These are phyloP conservation scores for Artemisia annua DNA, from an alignment of 129 eudicot species.

Conservation along the genomic window DNA sequence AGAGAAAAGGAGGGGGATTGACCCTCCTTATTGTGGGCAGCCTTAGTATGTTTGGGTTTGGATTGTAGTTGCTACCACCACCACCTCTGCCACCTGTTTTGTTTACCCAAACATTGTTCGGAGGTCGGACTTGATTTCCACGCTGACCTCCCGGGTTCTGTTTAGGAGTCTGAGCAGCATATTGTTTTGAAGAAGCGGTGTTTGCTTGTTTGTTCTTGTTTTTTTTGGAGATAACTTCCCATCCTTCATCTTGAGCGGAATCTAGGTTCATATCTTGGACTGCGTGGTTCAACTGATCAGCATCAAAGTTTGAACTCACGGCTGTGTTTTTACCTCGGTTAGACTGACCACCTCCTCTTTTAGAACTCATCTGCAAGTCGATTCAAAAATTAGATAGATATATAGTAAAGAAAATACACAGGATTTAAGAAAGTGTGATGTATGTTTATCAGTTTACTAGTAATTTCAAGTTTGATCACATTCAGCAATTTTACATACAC, in stretches of 20 bases:
- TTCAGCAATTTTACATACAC: neutral
- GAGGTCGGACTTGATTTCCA: slow-evolving; percentile 38
- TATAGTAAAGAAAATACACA: neutral
- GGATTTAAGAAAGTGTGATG: neutral
- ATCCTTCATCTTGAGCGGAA: slow-evolving; percentile 51
- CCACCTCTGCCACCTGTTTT: slow-evolving; percentile 51
- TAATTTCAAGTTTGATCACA: neutral
- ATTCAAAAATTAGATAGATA: neutral
- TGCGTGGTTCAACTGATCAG: slow-evolving; percentile 42
- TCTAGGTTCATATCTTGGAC: slow-evolving; percentile 48
- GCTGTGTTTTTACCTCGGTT: slow-evolving; percentile 33
- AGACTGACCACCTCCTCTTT: slow-evolving; percentile 37
- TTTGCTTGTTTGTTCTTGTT: slow-evolving; percentile 44
- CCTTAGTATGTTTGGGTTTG: slow-evolving; percentile 19
- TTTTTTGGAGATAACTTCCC: slow-evolving; percentile 64
- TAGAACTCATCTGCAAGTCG: slow-evolving; percentile 51
- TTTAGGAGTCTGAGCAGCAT: slow-evolving; percentile 36
- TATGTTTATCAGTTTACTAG: slow-evolving; percentile 7
- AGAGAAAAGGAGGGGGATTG: no score
- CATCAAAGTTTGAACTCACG: slow-evolving; percentile 21
- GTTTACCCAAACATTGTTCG: slow-evolving; percentile 37
- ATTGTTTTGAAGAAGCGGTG: slow-evolving; percentile 26
- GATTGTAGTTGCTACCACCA: slow-evolving; percentile 21
- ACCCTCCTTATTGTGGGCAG: no score
- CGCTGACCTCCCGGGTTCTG: slow-evolving; percentile 46